Conservation (phyloP, 345 rosid species). For the Citrus cavaleriei region DNA sequence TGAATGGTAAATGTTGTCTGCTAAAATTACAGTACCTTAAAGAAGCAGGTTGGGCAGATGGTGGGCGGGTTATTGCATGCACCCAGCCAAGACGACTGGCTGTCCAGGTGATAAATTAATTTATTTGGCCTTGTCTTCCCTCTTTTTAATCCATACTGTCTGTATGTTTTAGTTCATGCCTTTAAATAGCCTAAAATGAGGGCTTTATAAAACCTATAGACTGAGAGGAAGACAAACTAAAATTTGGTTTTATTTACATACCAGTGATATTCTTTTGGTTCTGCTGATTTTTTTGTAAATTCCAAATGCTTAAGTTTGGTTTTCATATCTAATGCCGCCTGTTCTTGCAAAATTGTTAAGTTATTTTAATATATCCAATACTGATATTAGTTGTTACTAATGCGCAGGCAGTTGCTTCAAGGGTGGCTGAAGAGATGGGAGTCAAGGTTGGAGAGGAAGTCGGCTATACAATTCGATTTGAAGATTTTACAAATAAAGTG, state of each 20-base stretch:
- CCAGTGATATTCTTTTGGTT: neutral
- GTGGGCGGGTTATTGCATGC: slow-evolving; percentile 90
- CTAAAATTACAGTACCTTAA: slow-evolving; percentile 58
- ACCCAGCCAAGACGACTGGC: slow-evolving; percentile 95
- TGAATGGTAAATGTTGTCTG: neutral
- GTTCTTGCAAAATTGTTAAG: neutral
- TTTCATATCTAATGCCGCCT: neutral
- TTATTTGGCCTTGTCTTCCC: neutral
- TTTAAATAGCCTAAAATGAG: neutral
- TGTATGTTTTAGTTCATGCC: neutral
- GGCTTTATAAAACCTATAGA: neutral
- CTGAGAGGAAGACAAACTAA: neutral
- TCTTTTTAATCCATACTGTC: neutral
- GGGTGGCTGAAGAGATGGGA: slow-evolving; percentile 97
- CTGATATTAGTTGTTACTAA: slow-evolving; percentile 9
- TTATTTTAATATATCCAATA: slow-evolving; percentile 1
- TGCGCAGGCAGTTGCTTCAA: slow-evolving; percentile 79
- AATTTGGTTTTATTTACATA: neutral
- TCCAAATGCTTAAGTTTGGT: neutral
- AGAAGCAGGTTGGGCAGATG: slow-evolving; percentile 99
- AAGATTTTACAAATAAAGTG: slow-evolving; percentile 79
- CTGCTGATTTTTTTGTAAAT: neutral
- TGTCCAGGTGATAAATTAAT: slow-evolving; percentile 57
- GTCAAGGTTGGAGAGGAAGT: slow-evolving; percentile 95
- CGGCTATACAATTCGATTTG: slow-evolving; percentile 90